phyloP scores from a whole-genome alignment of 1,139 yeast genomes.

The Sugiyamaella novakii region DNA sequence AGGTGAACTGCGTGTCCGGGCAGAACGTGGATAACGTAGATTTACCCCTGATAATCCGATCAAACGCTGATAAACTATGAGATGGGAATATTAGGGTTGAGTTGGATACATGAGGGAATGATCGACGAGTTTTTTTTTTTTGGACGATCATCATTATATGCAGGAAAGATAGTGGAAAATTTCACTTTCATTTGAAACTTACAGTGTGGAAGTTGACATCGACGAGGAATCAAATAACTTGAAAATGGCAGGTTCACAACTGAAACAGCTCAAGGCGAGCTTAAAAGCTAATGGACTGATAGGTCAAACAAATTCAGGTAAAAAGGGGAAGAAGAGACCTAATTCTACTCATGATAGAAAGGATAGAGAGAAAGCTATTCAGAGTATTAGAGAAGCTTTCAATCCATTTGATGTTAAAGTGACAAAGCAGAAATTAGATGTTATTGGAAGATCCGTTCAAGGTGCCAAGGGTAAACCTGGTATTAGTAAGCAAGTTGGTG shows the following conservation, averaged over 20 bases:
- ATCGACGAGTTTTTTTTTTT: slow-evolving; percentile 10
- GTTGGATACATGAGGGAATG: neutral
- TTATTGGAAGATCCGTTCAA: slow-evolving; percentile 57
- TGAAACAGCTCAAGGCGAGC: slow-evolving; percentile 77
- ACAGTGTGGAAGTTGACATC: too few species aligned
- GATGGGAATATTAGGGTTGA: too few species aligned
- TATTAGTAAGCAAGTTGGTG: slow-evolving; percentile 74
- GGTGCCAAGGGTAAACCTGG: slow-evolving; percentile 74
- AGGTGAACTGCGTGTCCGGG: too few species aligned
- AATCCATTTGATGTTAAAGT: slow-evolving; percentile 82
- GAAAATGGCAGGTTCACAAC: slow-evolving; percentile 87
- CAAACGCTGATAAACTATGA: too few species aligned
- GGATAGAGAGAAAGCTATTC: slow-evolving; percentile 57
- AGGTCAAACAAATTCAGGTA: slow-evolving; percentile 72
- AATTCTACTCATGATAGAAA: slow-evolving; percentile 54
- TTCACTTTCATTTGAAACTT: too few species aligned
- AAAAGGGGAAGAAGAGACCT: slow-evolving; percentile 53
- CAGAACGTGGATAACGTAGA: too few species aligned
- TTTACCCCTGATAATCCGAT: too few species aligned
- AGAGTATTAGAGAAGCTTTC: slow-evolving; percentile 73
- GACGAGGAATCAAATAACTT: too few species aligned
- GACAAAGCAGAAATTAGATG: slow-evolving; percentile 67
- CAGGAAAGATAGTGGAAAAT: slow-evolving; percentile 8
- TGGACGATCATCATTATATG: slow-evolving; percentile 8
- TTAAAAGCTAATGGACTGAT: slow-evolving; percentile 76